Evolutionary conservation across 768 basidiomycete genomes (phyloP).

Genomic region (Phanerochaete carnosa): DNA sequence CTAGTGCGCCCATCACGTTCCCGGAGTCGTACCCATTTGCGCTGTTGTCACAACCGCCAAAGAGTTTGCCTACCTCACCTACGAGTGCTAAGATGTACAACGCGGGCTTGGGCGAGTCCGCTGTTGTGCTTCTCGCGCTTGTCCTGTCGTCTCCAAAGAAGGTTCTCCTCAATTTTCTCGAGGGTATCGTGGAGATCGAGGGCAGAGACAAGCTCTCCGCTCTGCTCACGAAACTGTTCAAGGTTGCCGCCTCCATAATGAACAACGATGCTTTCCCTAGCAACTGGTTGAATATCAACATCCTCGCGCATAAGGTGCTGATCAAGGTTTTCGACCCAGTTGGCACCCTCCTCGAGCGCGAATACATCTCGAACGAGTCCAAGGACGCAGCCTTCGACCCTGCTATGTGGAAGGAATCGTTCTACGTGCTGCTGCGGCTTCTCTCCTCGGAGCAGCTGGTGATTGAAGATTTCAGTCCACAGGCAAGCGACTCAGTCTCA

Average conservation of each 20-base stretch:
- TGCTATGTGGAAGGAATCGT: constrained; percentile 75
- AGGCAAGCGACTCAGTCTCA: constrained; percentile 44
- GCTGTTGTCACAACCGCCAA: constrained; percentile 65
- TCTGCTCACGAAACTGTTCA: constrained; percentile 77
- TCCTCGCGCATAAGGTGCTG: constrained; percentile 83
- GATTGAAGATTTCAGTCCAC: constrained; percentile 93
- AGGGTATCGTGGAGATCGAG: constrained; percentile 83
- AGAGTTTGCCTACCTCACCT: constrained; percentile 36
- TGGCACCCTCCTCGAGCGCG: constrained; percentile 67
- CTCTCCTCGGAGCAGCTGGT: constrained; percentile 88
- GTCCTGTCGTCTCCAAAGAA: constrained; percentile 77
- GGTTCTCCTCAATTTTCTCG: constrained; percentile 74
- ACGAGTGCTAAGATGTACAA: constrained; percentile 43
- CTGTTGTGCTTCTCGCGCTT: constrained; percentile 79
- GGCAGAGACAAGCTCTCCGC: constrained; percentile 74
- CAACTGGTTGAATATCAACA: constrained; percentile 89
- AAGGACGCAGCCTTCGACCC: constrained; percentile 66
- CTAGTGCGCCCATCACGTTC: constrained; percentile 74
- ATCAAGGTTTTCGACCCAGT: constrained; percentile 87
- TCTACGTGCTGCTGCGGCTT: constrained; percentile 79
- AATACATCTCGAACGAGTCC: constrained; percentile 75
- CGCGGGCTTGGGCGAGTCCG: constrained; percentile 80
- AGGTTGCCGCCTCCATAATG: constrained; percentile 75
- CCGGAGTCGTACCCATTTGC: constrained; percentile 95
- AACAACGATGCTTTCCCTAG: constrained; percentile 86